These are phyloP conservation scores for Begonia loranthoides DNA, from an alignment of 306 rosid genomes.

Conservation along the genomic window DNA sequence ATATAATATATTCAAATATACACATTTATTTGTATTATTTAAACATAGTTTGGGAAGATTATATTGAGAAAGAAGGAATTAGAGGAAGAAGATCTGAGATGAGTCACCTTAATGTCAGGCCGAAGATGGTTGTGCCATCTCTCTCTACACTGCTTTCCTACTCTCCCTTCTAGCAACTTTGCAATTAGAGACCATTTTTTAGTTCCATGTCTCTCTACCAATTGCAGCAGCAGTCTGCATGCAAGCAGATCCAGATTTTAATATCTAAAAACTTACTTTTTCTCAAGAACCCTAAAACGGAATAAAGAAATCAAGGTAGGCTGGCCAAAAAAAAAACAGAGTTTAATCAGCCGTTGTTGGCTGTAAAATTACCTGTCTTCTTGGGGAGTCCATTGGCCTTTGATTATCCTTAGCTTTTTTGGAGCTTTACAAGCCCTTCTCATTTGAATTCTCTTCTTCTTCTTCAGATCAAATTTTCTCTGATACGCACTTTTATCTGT, in stretches of 20 bases:
- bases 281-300: not conserved
- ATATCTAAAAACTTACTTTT: no score
- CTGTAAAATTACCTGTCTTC: slow-evolving; percentile 41
- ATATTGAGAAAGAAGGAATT: slow-evolving; percentile 1
- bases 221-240: slow-evolving; percentile 28
- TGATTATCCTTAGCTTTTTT: slow-evolving; percentile 16
- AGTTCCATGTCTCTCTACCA: slow-evolving; percentile 32
- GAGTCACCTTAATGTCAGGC: slow-evolving; percentile 55
- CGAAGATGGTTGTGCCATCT: slow-evolving; percentile 75
- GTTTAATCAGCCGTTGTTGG: not conserved
- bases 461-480: not conserved
- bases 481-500: not conserved
- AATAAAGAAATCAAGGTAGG: not conserved
- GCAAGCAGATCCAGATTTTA: not conserved
- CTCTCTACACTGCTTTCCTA: slow-evolving; percentile 69
- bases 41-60: slow-evolving; percentile 3
- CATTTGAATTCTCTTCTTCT: slow-evolving; percentile 3
- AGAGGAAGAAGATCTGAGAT: not conserved
- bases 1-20: not conserved
- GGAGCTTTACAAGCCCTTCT: slow-evolving; percentile 8
- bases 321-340: not conserved
- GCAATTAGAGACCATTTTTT: slow-evolving; percentile 65
- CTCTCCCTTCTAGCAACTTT: slow-evolving; percentile 25
- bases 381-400: slow-evolving; percentile 54
- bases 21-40: not conserved